Percentiles rank a stretch among this genome's conserved stretches.
Evolutionary conservation across 192 early-diverging fungal species (phyloP).

Genomic region (Coemansia sp.): DNA sequence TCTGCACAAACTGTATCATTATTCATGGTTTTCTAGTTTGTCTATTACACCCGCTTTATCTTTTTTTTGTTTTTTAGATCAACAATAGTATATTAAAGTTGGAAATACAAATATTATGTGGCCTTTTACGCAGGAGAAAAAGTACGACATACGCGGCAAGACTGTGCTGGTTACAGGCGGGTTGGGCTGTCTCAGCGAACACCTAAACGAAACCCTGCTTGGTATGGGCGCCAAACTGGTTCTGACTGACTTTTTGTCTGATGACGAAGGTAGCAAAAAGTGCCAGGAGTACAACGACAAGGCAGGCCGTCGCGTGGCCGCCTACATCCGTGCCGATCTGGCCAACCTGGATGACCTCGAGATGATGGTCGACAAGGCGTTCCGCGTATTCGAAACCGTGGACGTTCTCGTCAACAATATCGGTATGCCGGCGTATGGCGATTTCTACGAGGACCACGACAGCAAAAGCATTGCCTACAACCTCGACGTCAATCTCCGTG

Average conservation of each 20-base stretch:
- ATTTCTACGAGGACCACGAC: slow-evolving; percentile 26
- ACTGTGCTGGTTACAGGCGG: slow-evolving; percentile 36
- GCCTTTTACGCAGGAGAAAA: neutral
- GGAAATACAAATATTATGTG: neutral
- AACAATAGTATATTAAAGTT: neutral
- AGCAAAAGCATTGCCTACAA: slow-evolving; percentile 23
- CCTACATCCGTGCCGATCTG: slow-evolving; percentile 31
- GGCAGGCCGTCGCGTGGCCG: neutral
- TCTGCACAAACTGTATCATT: too few species aligned
- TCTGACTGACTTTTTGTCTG: slow-evolving; percentile 15
- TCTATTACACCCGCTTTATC: neutral
- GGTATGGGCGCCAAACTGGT: slow-evolving; percentile 21
- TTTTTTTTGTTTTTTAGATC: neutral
- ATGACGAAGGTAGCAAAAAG: slow-evolving; percentile 29
- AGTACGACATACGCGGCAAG: slow-evolving; percentile 16
- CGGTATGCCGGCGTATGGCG: slow-evolving; percentile 10
- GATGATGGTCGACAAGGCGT: slow-evolving; percentile 29
- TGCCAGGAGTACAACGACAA: slow-evolving; percentile 9
- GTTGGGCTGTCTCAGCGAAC: slow-evolving; percentile 21
- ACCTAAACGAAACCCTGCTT: slow-evolving; percentile 9
- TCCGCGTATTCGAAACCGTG: slow-evolving; percentile 32
- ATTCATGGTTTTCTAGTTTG: too few species aligned
- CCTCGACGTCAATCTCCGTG: slow-evolving; percentile 34
- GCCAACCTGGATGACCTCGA: slow-evolving; percentile 19
- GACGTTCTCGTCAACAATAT: slow-evolving; percentile 36